Evolutionary conservation across 1,284 basidiomycete genomes (phyloP), one percentile per base, ranked within the genome.

Genomic region (Malassezia sp.): DNA sequence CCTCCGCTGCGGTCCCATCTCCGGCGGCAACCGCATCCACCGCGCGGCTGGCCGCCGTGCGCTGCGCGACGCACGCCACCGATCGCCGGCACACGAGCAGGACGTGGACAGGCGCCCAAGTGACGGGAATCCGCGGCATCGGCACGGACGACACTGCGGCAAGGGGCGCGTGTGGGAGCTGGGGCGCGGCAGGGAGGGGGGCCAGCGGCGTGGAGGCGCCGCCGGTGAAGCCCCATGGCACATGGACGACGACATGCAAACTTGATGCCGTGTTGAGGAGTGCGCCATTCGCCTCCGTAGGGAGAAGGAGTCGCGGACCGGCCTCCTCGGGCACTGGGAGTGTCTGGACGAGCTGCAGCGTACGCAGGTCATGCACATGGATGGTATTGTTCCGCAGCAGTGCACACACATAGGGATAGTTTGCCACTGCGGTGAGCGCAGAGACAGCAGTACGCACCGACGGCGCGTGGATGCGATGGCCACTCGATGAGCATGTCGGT

Each of bases 401-500:
- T 6, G 64, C 60, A 22, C 59, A 47, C 18, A 69, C 41, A 29
- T 59, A 44, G 10, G 48, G 45, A 35, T 44, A 46, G 15, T 58
- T 54, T n/a, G 38, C 52, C 9, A 50, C 54, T n/a, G n/a, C n/a
- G n/a, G n/a, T n/a, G n/a, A n/a, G n/a, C n/a, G n/a, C n/a, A n/a
- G n/a, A n/a, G n/a, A n/a, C n/a, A n/a, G n/a, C n/a, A n/a, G n/a
- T n/a, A n/a, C n/a, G n/a, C n/a, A n/a, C n/a, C n/a, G n/a, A 69
- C 52, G 4, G 61, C 54, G 10, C 67, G 55, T 9, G 66, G 66
- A 53, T 69, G 66, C 5, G 57, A 58, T 9, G 59, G 60, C 64
- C 64, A 69, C 41, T 69, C 66, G 22, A 69, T 38, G n/a, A 69
- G 48, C 42, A 56, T 61, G 4, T 61, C 59, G 4, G 57, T 57